Evolutionary conservation across 768 basidiomycete genomes (phyloP), one percentile per base, ranked within the genome.

Genomic region (Termitomyces sp.): DNA sequence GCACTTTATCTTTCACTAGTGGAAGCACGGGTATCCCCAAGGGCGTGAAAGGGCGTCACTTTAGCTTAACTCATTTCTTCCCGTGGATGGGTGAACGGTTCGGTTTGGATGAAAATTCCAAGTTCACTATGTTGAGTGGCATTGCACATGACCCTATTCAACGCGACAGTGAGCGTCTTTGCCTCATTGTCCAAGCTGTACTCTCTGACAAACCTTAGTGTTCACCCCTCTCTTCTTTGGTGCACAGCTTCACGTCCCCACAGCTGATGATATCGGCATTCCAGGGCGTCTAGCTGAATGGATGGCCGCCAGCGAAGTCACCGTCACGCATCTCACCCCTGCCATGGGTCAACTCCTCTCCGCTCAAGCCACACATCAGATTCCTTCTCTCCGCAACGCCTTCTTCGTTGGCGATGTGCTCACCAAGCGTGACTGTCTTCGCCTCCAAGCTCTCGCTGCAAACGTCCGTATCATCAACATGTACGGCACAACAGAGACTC

Each of bases 401-500:
- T 98, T 99, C 81, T 98, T 99, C 71, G 97, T 99, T 49, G 97
- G 97, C n/a, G 97, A 99, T 71, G 88, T 98, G 46, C 87, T 99
- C 58, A 98, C 97, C 63, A 99, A 98, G 75, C 91, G 97, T 48
- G 97, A 99, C 73, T 98, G 96, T 69, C 85, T 91, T 45, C 91
- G 97, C 39, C 83, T 99, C 3, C 97, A 99, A 73, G 82, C 91
- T 2, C 88, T 99, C 52, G 97, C 96, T 2, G 78, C 86, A 13
- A 97, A 98, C 67, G 94, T 96, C 15, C 81, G 87, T 38, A 98
- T 99, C 71, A 89, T 98, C 75, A 99, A 99, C 81, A 99, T 99
- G 97, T 99, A 98, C 73, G 97, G 97, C 16, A 98, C 97, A 7
- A 99, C 97, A 22, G 97, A 99, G 76, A 98, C 97, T 8, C 97